phyloP scores from a whole-genome alignment of 768 basidiomycete genomes.

The Tricholoma matsutake region DNA sequence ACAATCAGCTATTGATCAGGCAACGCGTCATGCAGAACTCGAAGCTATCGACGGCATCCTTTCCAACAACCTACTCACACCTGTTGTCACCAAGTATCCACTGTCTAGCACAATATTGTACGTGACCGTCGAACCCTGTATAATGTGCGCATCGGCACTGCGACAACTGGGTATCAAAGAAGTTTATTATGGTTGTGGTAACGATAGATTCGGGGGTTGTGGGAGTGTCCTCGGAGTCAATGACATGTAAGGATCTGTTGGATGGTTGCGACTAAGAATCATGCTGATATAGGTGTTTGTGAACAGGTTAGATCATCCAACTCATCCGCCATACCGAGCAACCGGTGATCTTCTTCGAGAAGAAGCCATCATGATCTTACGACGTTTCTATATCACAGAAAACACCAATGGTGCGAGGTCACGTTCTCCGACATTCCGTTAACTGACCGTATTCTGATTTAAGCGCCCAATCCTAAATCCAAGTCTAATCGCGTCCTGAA shows the following conservation, averaged over 20 bases:
- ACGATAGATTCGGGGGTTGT: slow-evolving; percentile 96
- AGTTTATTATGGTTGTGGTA: slow-evolving; percentile 91
- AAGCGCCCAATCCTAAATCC: slow-evolving; percentile 88
- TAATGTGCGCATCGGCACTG: slow-evolving; percentile 97
- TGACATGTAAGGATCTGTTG: slow-evolving; percentile 45
- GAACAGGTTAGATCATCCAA: slow-evolving; percentile 64
- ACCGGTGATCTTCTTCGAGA: slow-evolving; percentile 74
- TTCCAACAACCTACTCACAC: slow-evolving; percentile 55
- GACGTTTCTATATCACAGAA: slow-evolving; percentile 90
- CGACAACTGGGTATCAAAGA: slow-evolving; percentile 89
- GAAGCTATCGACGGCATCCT: slow-evolving; percentile 93
- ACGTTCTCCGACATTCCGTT: background rate
- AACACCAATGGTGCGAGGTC: slow-evolving; percentile 73
- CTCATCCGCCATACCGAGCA: slow-evolving; percentile 72
- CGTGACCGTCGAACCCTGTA: slow-evolving; percentile 98
- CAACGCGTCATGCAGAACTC: slow-evolving; percentile 95
- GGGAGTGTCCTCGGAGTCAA: slow-evolving; percentile 93
- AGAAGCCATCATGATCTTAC: slow-evolving; percentile 82
- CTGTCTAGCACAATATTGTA: slow-evolving; percentile 83
- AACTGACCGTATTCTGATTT: slow-evolving; percentile 12
- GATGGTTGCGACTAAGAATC: background rate
- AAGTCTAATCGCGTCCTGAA: slow-evolving; percentile 85
- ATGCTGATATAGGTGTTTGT: slow-evolving; percentile 7
- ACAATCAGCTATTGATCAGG: slow-evolving; percentile 45
- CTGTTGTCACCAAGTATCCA: slow-evolving; percentile 50